Evolutionary conservation across 768 basidiomycete genomes (phyloP), one percentile per base, ranked within the genome.

Genomic region (Boletellus emodensis): DNA sequence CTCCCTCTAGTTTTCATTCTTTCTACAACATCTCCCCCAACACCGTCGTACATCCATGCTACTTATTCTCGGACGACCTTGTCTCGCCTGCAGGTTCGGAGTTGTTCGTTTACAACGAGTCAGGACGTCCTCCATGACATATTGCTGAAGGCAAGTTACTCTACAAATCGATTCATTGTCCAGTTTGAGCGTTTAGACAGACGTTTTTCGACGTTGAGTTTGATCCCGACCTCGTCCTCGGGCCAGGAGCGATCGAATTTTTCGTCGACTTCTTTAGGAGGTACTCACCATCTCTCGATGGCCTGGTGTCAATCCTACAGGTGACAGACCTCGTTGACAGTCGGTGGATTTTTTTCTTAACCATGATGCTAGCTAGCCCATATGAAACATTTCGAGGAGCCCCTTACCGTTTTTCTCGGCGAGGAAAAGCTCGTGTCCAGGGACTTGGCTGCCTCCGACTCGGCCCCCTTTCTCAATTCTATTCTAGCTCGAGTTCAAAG

Each of bases 321-420:
- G 85, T 85, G 51, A 49, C 67, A 39, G 26, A 30, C n/a, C 14
- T 46, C 17, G 3, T 40, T 33, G 3, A 35, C 12, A n/a, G 10
- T 15, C 32, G 1, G 11, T 2, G 6, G 4, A 15, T 33, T 18
- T 18, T 3, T 32, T 38, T 43, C 48, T 54, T 30, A 46, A 15
- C 9, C 39, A 13, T 43, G 38, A 13, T 54, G 17, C 12, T 22
- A 90, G 85, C 69, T 90, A 3, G 72, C 73, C 0, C 73, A 88
- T 60, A 64, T 90, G 63, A 85, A 85, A 53, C 88, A 91, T 63
- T 88, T 87, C 55, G 74, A 75, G 24, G 80, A 87, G 22, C 81
- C 83, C 0, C 64, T 87, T 13, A 72, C 77, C 3, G 43, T 75
- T 8, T 39, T 66, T 48, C 47, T 60, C 33, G 4, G 57, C 44